Percentiles rank a stretch among this genome's conserved stretches.
Evolutionary conservation across 495 filamentous ascomycete species (phyloP).

Genomic region (Cercophora scortea): DNA sequence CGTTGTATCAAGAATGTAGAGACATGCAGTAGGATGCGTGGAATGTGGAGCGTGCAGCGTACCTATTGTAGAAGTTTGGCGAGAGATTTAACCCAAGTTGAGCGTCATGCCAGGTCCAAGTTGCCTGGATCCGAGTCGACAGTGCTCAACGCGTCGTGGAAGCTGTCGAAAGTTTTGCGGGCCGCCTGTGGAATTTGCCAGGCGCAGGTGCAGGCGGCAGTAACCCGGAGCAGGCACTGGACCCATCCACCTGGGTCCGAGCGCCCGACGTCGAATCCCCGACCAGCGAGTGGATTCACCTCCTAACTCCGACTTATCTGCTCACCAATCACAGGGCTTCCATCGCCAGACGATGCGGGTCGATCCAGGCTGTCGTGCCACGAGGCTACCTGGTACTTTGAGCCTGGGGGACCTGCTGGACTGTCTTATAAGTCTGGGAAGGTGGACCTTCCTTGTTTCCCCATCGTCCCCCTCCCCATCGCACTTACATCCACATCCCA

Average conservation of each 20-base stretch:
- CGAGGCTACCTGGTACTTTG: neutral
- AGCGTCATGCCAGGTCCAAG: slow-evolving; percentile 12
- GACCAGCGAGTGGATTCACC: neutral
- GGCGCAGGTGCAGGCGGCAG: slow-evolving; percentile 1
- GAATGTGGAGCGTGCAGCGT: neutral
- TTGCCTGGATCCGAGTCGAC: neutral
- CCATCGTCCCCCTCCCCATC: too few relatives aligned
- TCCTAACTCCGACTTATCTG: neutral
- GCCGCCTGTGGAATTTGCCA: neutral
- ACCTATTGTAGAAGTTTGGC: slow-evolving; percentile 12
- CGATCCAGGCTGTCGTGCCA: too few relatives aligned
- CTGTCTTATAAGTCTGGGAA: too few relatives aligned
- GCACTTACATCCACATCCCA: neutral
- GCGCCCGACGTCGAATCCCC: slow-evolving; percentile 6
- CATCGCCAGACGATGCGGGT: neutral
- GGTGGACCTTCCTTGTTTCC: too few relatives aligned
- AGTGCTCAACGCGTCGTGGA: neutral
- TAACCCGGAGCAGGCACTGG: neutral
- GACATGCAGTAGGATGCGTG: neutral
- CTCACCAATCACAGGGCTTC: neutral
- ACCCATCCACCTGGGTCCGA: slow-evolving; percentile 1
- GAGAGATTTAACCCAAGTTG: slow-evolving; percentile 2
- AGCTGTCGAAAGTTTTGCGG: slow-evolving; percentile 14
- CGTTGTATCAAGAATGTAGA: neutral
- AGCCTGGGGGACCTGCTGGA: too few relatives aligned